Conservation (phyloP, 305 asterid species). For the Fraxinus nigra region DNA sequence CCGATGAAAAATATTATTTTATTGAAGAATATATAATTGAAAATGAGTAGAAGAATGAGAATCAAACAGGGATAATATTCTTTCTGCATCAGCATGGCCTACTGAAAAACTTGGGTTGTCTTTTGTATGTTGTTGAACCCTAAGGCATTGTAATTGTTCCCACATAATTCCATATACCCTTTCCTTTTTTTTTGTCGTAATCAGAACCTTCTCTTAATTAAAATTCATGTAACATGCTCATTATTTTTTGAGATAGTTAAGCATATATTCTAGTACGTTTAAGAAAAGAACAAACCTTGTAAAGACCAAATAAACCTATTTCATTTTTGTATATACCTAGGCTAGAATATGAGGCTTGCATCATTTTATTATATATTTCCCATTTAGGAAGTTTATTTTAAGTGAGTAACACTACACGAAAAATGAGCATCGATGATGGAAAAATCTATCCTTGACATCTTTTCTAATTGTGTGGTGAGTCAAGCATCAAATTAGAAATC, state of each 20-base stretch:
- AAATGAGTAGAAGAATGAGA: too few species aligned
- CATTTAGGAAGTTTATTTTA: background rate
- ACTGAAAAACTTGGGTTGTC: background rate
- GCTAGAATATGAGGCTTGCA: background rate
- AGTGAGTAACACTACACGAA: background rate
- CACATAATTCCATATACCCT: background rate
- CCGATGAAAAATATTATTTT: too few species aligned
- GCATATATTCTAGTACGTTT: background rate
- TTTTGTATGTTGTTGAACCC: constrained; percentile 14
- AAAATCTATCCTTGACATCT: background rate
- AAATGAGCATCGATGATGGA: background rate
- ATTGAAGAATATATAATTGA: too few species aligned
- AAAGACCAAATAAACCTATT: background rate
- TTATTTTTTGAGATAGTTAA: too few species aligned
- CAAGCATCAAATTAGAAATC: background rate
- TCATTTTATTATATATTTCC: background rate
- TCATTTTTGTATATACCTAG: background rate
- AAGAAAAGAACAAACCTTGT: background rate
- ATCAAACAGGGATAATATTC: background rate
- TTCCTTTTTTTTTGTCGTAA: constrained; percentile 25
- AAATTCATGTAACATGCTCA: background rate
- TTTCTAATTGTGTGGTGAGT: background rate
- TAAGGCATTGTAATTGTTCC: background rate
- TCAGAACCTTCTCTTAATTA: background rate
- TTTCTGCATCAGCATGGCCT: background rate